Evolutionary conservation across 176 grass and related monocot species (phyloP).

Genomic region (Rhynchospora tenuis): DNA sequence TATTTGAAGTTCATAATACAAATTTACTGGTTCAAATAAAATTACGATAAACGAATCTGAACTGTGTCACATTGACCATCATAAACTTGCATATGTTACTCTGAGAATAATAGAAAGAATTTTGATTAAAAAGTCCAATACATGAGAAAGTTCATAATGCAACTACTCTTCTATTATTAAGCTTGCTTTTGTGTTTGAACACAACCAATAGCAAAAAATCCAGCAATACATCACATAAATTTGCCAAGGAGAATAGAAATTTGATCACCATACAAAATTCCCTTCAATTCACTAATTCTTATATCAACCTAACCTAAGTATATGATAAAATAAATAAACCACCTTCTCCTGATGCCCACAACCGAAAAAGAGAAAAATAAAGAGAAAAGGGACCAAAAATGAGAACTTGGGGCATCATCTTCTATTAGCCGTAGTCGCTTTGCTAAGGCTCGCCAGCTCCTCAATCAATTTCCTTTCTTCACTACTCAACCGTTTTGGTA

Average conservation of each 20-base stretch:
- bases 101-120: neutral
- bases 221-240: neutral
- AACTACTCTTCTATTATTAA: neutral
- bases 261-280: neutral
- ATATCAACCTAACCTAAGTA: conserved; percentile 13
- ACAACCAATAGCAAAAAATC: neutral
- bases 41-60: neutral
- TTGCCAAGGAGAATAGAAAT: neutral
- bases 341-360: neutral
- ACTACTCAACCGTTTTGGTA: conserved; percentile 81
- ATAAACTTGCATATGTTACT: neutral
- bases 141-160: neutral
- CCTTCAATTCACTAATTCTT: neutral
- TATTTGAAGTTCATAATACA: neutral
- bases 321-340: neutral
- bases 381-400: neutral
- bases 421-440: conserved; percentile 50
- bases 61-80: no score
- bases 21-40: neutral
- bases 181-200: neutral
- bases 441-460: conserved; percentile 73
- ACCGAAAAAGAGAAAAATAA: neutral
- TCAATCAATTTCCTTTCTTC: conserved; percentile 90
- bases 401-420: conserved; percentile 32
- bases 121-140: neutral